Evolutionary conservation across 441 rosid species (phyloP), one percentile per base, ranked within the genome.

Genomic region (Macaranga tanarius): DNA sequence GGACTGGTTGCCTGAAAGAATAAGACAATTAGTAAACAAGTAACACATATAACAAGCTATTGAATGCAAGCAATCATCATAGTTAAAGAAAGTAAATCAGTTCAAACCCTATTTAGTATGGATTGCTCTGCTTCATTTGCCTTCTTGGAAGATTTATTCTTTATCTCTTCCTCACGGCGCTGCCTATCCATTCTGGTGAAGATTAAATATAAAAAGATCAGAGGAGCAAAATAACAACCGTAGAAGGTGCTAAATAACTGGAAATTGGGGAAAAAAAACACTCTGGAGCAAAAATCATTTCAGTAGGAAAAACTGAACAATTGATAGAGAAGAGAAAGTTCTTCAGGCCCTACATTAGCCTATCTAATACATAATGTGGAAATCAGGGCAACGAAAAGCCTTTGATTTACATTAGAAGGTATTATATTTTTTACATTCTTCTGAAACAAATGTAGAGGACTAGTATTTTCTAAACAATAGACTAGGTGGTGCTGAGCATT

Each of bases 161-260:
- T 96, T 69, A 85, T 79, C 79, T 96, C 99, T 66, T 96, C 99
- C 84, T 96, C 99, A 3, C 98, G 92, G 16, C 99, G 98, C 64
- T 94, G 99, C 81, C 98, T 85, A 75, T 96, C 99, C 96, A 94
- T 89, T 86, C 99, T 96, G 83, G 77, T 59, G 54, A 76, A 77
- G 45, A 34, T 51, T 40, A 52, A 20, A 62, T 1, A 69, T 5
- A 22, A 61, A 79, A 67, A 40, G 70, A 62, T 76, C 73, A 80
- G 62, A 72, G 50, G 51, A 67, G 64, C 72, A 71, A 67, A 71
- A n/a, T 57, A 16, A 62, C 19, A 75, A 75, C 65, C 56, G 62
- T 47, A 26, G 50, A 75, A 61, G 44, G 47, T 23, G 23, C 7
- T 11, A 10, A 2, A 20, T 17, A 28, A 61, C 28, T 28, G 59